Evolutionary conservation across 257 asterid species (phyloP).

Genomic region (Vinca minor): DNA sequence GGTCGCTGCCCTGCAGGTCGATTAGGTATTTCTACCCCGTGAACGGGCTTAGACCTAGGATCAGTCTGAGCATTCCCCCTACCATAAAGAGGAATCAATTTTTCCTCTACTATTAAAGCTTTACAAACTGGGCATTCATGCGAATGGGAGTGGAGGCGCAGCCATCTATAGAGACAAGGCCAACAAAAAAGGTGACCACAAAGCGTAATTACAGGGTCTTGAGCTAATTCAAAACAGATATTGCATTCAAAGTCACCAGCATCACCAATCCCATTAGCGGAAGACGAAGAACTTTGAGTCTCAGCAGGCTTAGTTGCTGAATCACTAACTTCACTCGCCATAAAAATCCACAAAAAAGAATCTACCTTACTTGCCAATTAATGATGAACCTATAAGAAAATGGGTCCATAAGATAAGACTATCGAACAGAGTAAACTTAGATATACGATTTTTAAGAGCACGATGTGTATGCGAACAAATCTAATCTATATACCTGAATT

Average conservation of each 20-base stretch:
- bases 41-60: conserved; percentile 60
- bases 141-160: conserved; percentile 42
- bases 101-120: conserved; percentile 56
- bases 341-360: not conserved
- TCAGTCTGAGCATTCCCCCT: conserved; percentile 55
- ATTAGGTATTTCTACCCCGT: conserved; percentile 56
- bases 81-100: conserved; percentile 61
- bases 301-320: conserved; percentile 8
- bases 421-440: no score
- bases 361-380: not conserved
- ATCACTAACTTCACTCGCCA: conserved; percentile 15
- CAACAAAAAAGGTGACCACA: conserved; percentile 80
- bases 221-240: conserved; percentile 62
- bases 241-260: conserved; percentile 62
- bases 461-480: no score
- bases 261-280: conserved; percentile 17
- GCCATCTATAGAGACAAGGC: conserved; percentile 60
- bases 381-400: not conserved
- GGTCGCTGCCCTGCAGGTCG: conserved; percentile 69
- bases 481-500: not conserved
- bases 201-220: conserved; percentile 53
- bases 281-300: conserved; percentile 7
- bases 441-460: no score
- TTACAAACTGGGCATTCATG: conserved; percentile 72
- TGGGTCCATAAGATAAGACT: not conserved